Evolutionary conservation across 1,284 basidiomycete species (phyloP).

Genomic region (Ustilago cynodontis): DNA sequence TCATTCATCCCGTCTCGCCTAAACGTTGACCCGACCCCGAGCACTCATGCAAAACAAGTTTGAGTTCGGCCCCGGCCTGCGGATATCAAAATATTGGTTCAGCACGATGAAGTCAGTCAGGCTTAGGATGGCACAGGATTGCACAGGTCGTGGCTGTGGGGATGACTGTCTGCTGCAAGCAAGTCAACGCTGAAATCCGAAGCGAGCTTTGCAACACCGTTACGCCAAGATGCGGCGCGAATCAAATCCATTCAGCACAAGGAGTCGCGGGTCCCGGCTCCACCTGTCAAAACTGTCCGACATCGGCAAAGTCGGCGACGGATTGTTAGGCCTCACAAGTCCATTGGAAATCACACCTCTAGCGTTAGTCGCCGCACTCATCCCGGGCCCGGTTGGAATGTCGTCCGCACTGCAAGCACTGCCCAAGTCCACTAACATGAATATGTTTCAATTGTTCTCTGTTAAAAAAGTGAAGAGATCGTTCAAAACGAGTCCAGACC

Average conservation of each 20-base stretch:
- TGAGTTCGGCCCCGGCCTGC: neutral
- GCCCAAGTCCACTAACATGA: neutral
- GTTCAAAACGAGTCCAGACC: constrained; percentile 25
- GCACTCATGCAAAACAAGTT: neutral
- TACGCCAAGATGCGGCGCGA: neutral
- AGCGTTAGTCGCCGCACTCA: neutral
- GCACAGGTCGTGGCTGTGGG: too few species aligned
- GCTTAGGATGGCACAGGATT: neutral
- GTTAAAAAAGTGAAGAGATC: neutral
- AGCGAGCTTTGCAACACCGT: neutral
- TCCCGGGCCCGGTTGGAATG: neutral
- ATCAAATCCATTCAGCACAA: neutral
- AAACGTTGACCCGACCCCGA: constrained; percentile 4
- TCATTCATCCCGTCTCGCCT: neutral
- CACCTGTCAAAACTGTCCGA: too few species aligned
- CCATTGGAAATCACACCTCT: too few species aligned
- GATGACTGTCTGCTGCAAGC: neutral
- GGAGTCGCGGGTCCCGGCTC: constrained; percentile 4
- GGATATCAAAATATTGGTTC: neutral
- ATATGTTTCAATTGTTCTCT: neutral
- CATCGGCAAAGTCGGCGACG: neutral
- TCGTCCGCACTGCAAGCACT: too few species aligned
- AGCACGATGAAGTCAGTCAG: too few species aligned
- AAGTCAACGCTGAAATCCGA: neutral
- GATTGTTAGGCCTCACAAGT: neutral